These are phyloP conservation scores for Agaricus bisporus DNA, from an alignment of 768 basidiomycete genomes.

Conservation along the genomic window DNA sequence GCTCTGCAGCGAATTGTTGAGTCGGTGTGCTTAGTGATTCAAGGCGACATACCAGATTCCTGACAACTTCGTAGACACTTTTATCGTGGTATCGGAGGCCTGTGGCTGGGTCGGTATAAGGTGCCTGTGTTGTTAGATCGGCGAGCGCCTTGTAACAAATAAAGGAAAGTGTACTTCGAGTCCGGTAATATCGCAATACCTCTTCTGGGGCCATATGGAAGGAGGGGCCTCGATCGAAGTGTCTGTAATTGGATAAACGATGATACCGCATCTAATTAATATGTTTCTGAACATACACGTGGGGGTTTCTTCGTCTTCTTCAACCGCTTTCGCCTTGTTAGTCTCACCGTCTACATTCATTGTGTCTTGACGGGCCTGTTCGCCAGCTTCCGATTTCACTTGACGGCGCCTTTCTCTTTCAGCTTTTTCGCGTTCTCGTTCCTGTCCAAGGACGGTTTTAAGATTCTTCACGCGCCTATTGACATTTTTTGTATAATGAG, in stretches of 20 bases:
- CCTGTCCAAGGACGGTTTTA: conserved; percentile 72
- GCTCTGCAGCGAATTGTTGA: conserved; percentile 34
- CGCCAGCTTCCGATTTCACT: conserved; percentile 34
- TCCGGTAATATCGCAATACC: conserved; percentile 85
- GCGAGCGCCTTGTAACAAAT: neutral
- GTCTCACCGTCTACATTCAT: conserved; percentile 53
- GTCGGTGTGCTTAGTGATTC: neutral
- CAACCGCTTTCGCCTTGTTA: neutral
- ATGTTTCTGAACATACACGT: conserved; percentile 45
- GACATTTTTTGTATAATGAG: conserved; percentile 59
- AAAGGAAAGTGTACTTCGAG: conserved; percentile 46
- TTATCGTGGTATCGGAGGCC: conserved; percentile 80
- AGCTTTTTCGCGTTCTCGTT: conserved; percentile 68
- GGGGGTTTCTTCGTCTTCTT: conserved; percentile 49
- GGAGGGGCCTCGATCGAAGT: conserved; percentile 82
- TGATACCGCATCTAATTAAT: neutral
- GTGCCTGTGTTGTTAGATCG: conserved; percentile 41
- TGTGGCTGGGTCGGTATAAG: conserved; percentile 79
- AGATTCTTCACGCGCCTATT: conserved; percentile 74
- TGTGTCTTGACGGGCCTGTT: conserved; percentile 14
- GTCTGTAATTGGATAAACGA: conserved; percentile 35
- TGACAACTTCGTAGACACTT: conserved; percentile 80
- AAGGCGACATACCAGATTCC: conserved; percentile 48
- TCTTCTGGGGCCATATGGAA: conserved; percentile 66
- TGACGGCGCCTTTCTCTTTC: conserved; percentile 55